Evolutionary conservation across 164 flowering plant genomes (phyloP).

Genomic region (Aristolochia fimbriata): DNA sequence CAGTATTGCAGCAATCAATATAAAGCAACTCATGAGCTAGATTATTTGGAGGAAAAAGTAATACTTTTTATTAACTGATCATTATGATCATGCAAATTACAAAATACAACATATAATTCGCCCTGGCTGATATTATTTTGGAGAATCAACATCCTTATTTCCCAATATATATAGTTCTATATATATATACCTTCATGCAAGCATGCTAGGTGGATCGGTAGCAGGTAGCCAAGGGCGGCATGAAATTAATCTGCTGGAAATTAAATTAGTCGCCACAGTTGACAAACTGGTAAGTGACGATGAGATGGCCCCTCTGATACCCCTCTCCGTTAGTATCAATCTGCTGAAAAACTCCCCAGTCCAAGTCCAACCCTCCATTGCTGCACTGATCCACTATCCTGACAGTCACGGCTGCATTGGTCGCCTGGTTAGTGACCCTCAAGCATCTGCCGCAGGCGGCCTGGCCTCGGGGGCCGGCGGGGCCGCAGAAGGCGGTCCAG

Average conservation of each 20-base stretch:
- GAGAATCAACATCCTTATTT: neutral
- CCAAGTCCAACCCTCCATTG: slow-evolving; percentile 79
- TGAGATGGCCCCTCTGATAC: slow-evolving; percentile 33
- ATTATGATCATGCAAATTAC: too few species aligned
- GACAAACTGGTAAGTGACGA: slow-evolving; percentile 48
- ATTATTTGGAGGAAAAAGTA: too few species aligned
- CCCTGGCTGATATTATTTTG: slow-evolving; percentile 1
- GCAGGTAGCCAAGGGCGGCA: neutral
- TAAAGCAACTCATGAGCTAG: too few species aligned
- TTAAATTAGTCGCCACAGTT: slow-evolving; percentile 23
- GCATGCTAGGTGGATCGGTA: too few species aligned
- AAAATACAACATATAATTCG: too few species aligned
- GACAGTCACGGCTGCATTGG: slow-evolving; percentile 38
- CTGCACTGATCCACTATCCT: slow-evolving; percentile 77
- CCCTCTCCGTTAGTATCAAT: slow-evolving; percentile 58
- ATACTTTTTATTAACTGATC: too few species aligned
- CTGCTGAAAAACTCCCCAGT: slow-evolving; percentile 29
- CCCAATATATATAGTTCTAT: too few species aligned
- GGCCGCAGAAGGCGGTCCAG: slow-evolving; percentile 45
- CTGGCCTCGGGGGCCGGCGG: slow-evolving; percentile 28
- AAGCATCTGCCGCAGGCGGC: slow-evolving; percentile 35
- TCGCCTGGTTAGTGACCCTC: slow-evolving; percentile 45
- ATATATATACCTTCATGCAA: too few species aligned
- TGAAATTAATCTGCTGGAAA: too few species aligned
- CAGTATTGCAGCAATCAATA: too few species aligned